A percentile compares a stretch with the other conserved stretches of the same genome.
phyloP scores from a whole-genome alignment of 257 asterid species.

The Penstemon eatonii region DNA sequence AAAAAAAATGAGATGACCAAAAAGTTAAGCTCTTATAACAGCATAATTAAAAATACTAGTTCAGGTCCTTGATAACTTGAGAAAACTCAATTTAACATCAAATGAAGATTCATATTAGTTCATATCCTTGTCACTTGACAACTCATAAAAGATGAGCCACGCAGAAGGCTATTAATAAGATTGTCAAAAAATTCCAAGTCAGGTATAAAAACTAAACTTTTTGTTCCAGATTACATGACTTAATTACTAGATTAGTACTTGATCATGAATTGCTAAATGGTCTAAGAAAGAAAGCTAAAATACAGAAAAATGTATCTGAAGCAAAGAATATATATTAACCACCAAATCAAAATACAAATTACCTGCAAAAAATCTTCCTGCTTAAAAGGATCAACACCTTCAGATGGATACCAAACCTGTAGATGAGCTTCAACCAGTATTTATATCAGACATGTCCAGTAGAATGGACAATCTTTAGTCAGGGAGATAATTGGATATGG shows the following conservation, averaged over 20 bases:
- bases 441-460: conserved; percentile 41
- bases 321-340: conserved; percentile 17
- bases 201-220: background rate
- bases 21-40: conserved; percentile 9
- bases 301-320: conserved; percentile 15
- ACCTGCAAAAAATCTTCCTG: conserved; percentile 99
- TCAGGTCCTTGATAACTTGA: conserved; percentile 12
- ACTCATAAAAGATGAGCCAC: background rate
- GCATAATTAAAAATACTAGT: conserved; percentile 14
- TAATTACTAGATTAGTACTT: conserved; percentile 26
- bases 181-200: conserved; percentile 4
- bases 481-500: conserved; percentile 21
- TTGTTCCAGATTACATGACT: conserved; percentile 3
- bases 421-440: conserved; percentile 48
- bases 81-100: conserved; percentile 23
- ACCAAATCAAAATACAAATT: conserved; percentile 13
- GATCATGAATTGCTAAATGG: conserved; percentile 13
- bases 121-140: too few species aligned
- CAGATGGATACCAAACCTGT: conserved; percentile 99
- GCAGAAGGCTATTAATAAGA: conserved; percentile 1
- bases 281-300: conserved; percentile 18
- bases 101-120: conserved; percentile 3
- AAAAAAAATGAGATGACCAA: conserved; percentile 29
- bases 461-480: conserved; percentile 11
- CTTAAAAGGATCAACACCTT: conserved; percentile 86